Evolutionary conservation across 495 filamentous ascomycete species (phyloP).

Genomic region (Penicillium diatomitis): DNA sequence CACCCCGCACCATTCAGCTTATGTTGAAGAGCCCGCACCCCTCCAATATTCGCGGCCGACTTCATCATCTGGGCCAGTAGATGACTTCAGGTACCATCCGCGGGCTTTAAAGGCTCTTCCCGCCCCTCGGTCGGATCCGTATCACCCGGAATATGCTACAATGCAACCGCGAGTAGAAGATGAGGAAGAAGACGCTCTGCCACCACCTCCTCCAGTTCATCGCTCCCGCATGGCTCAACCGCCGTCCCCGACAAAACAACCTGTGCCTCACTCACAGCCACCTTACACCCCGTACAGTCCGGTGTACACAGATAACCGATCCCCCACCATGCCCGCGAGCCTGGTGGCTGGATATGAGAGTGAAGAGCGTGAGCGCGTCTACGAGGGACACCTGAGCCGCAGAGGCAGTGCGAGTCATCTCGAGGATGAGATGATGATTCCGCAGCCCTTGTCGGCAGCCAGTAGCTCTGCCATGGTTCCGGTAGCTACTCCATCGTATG

Average conservation of each 20-base stretch:
- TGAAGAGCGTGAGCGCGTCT: conserved; percentile 43
- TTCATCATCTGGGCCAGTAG: conserved; percentile 10
- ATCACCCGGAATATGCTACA: conserved; percentile 35
- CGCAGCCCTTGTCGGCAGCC: conserved; percentile 13
- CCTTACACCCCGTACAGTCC: conserved; percentile 30
- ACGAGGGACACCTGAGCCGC: conserved; percentile 14
- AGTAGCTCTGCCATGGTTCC: conserved; percentile 9
- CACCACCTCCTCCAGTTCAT: conserved; percentile 42
- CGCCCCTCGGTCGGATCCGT: conserved; percentile 14
- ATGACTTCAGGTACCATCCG: conserved; percentile 16
- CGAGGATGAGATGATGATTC: conserved; percentile 24
- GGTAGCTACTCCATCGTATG: conserved; percentile 7
- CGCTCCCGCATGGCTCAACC: conserved; percentile 27
- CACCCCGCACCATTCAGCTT: conserved; percentile 3
- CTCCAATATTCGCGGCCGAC: conserved; percentile 9
- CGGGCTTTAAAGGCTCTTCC: conserved; percentile 16
- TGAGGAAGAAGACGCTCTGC: conserved; percentile 46
- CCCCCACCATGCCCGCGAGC: conserved; percentile 49
- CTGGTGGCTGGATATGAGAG: conserved; percentile 63
- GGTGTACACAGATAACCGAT: conserved; percentile 22
- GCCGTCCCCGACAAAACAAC: conserved; percentile 10
- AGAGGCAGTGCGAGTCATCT: conserved; percentile 21
- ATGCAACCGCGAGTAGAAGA: conserved; percentile 67
- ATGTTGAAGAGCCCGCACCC: conserved; percentile 6
- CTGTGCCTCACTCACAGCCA: conserved; percentile 14